phyloP scores from a whole-genome alignment of 768 basidiomycete genomes.

The Rhodosporidiobolus odoratus region DNA sequence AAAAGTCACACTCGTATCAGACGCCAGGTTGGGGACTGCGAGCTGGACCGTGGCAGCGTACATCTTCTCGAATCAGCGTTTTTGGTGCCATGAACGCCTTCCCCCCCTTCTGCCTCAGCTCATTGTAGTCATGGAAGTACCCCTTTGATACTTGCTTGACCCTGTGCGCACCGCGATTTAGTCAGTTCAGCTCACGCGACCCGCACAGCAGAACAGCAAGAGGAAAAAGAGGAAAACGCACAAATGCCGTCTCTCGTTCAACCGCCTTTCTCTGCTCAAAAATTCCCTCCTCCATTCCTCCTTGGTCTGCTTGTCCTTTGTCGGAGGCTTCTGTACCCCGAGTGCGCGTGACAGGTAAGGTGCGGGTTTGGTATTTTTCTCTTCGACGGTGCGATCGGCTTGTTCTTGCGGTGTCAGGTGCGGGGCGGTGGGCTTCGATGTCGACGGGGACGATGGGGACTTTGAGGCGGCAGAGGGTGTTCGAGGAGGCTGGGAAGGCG shows the following conservation, averaged over 20 bases:
- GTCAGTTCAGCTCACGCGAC: not conserved
- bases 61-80: conserved; percentile 83
- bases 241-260: conserved; percentile 59
- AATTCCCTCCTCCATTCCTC: conserved; percentile 62
- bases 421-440: not conserved
- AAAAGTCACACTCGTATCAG: not conserved
- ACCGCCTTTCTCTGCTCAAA: conserved; percentile 64
- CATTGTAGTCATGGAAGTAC: conserved; percentile 81
- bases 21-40: not conserved
- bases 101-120: conserved; percentile 73
- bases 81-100: conserved; percentile 92
- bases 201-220: not conserved
- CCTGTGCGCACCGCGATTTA: conserved; percentile 48
- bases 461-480: not conserved
- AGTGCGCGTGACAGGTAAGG: conserved; percentile 56
- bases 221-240: conserved; percentile 12
- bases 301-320: conserved; percentile 57
- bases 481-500: not conserved
- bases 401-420: conserved; percentile 33
- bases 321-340: conserved; percentile 67
- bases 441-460: not conserved
- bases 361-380: conserved; percentile 28
- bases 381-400: conserved; percentile 21
- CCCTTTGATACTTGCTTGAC: conserved; percentile 66
- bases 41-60: conserved; percentile 48